Evolutionary conservation across 345 rosid genomes (phyloP), one percentile per base, ranked within the genome.

Genomic region (Trapa incisa): DNA sequence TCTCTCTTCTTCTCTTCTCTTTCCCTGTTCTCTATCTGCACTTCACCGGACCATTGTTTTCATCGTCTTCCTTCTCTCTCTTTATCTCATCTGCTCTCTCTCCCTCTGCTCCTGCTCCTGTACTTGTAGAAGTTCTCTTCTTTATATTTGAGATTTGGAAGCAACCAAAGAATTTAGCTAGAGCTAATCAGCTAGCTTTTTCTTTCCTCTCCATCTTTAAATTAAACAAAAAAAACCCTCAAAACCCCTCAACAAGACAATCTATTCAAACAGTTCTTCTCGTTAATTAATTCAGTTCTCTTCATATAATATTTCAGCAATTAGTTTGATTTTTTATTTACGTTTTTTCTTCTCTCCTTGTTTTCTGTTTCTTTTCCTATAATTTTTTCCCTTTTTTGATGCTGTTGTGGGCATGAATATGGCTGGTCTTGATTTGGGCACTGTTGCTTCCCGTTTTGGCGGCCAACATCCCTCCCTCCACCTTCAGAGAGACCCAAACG

Each of bases 381-480:
- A 65, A 52, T 73, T 77, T 75, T 65, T 68, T 52, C 65, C 64
- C 53, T 47, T 29, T 71, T 65, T 57, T 67, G 38, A 67, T 66
- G 74, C 66, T 73, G 57, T 74, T 72, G 73, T 12, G 60, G 37
- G 75, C 75, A 74, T 64, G 73, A 67, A 71, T 68, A 84, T 82
- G 88, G 86, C 89, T 60, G 86, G 89, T 75, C 80, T 85, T 73
- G 89, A 85, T 82, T 82, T 85, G 75, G 85, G 89, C 67, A 79
- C 86, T 45, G 48, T 13, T 45, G 48, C 48, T 5, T 75, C 81
- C 71, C 72, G 86, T 74, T 81, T 83, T 52, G 78, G 65, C 77
- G 72, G 79, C 67, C 85, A 81, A 62, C 85, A 79, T 73, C 82
- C 81, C 67, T 75, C 76, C 45, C 75, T 71, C 16, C 74, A 71